phyloP scores from a whole-genome alignment of 2,329 filamentous ascomycete species.

The Ophiocordyceps camponoti-rufipedis region DNA sequence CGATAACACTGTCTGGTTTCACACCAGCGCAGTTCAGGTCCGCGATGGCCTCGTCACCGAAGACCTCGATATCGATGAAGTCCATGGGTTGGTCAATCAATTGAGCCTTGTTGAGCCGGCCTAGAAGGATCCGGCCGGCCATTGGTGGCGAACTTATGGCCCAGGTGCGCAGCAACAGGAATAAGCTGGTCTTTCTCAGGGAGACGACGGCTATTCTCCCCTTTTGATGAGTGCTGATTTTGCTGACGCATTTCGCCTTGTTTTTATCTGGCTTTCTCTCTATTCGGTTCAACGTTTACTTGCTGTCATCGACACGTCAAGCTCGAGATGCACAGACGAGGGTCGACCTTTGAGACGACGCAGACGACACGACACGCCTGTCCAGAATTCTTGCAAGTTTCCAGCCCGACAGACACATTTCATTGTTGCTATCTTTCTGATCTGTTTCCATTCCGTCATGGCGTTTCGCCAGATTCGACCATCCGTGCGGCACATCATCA shows the following conservation, averaged over 20 bases:
- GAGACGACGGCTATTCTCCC: too few species aligned
- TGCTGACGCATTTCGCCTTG: not conserved
- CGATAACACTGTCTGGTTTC: conserved; percentile 19
- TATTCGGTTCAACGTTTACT: conserved; percentile 1
- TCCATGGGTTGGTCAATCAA: conserved; percentile 6
- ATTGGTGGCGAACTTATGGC: conserved; percentile 8
- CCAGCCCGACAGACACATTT: too few species aligned
- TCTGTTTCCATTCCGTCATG: too few species aligned
- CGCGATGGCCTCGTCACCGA: conserved; percentile 6
- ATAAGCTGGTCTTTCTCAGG: not conserved
- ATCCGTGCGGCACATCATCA: too few species aligned
- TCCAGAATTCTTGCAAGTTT: too few species aligned
- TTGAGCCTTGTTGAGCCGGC: conserved; percentile 8
- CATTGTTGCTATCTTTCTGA: too few species aligned
- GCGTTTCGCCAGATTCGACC: too few species aligned
- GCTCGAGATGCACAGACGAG: too few species aligned
- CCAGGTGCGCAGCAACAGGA: not conserved
- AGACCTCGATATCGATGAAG: conserved; percentile 9
- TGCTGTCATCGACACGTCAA: too few species aligned
- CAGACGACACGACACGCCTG: too few species aligned
- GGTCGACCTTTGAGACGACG: too few species aligned
- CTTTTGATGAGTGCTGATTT: too few species aligned
- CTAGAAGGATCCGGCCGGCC: conserved; percentile 11
- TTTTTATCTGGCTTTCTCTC: conserved; percentile 4
- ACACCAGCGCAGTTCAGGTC: conserved; percentile 20